Conservation (phyloP, 2,329 filamentous ascomycete genomes). For the Aspergillus neotritici region DNA sequence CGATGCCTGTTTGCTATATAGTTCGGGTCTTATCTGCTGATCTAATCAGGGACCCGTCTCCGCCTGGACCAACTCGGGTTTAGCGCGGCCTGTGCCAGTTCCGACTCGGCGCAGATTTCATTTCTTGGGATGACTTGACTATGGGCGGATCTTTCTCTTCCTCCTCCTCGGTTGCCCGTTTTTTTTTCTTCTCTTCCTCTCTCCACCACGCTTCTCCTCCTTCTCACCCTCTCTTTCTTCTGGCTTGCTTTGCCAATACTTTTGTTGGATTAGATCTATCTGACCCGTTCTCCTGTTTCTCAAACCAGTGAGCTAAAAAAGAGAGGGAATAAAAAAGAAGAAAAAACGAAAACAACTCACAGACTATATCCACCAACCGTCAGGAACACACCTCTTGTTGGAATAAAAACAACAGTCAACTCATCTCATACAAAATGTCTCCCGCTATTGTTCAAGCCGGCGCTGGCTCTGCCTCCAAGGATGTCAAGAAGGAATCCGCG, state of each 20-base stretch:
- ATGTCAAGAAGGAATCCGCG: conserved; percentile 80
- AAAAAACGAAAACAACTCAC: neutral
- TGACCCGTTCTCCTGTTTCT: neutral
- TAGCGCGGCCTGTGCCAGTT: conserved; percentile 5
- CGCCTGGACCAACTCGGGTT: neutral
- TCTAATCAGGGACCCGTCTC: conserved; percentile 4
- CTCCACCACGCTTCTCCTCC: conserved; percentile 2
- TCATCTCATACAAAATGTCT: conserved; percentile 46
- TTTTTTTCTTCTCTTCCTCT: conserved; percentile 4
- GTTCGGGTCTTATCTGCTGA: conserved; percentile 1
- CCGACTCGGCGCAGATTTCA: conserved; percentile 13
- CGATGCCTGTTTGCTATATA: too few species aligned
- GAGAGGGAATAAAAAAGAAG: conserved; percentile 8
- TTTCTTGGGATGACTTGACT: neutral
- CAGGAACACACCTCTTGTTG: too few species aligned
- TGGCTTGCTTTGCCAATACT: conserved; percentile 9
- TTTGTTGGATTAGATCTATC: conserved; percentile 1
- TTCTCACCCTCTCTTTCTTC: conserved; percentile 1
- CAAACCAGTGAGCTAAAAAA: neutral
- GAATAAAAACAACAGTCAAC: too few species aligned
- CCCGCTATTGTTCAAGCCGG: conserved; percentile 40
- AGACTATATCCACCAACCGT: neutral
- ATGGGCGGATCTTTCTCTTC: conserved; percentile 6
- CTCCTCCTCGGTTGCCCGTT: neutral
- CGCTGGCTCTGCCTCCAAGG: conserved; percentile 48